Evolutionary conservation across 2,329 filamentous ascomycete genomes (phyloP), one percentile per base, ranked within the genome.

Genomic region (Colletotrichum lindemuthianum): DNA sequence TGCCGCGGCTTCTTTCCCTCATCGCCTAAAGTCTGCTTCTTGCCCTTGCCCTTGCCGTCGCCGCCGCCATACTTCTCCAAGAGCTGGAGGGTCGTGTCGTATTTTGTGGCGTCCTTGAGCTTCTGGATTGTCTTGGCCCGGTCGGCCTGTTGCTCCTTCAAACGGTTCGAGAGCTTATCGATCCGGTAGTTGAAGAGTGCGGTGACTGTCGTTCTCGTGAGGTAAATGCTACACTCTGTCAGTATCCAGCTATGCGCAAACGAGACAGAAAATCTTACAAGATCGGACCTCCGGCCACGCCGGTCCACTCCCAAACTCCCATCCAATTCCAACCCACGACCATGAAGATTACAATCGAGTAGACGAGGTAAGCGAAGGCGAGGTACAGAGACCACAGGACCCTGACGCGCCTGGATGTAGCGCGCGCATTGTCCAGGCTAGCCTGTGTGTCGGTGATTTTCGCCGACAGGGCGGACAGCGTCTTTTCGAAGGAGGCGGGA

Each of bases 101-200:
- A 99, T 76, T 92, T 97, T 39, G 96, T 99, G 33, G 94, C 94
- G 63, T 91, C 89, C 79, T 99, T 99, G 68, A 99, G 87, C 78
- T 94, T 94, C 75, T 97, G 91, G 69, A 99, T 98, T 2, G 94
- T 97, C 71, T 88, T 88, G 64, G 92, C 88, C 58, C 95, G 89
- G 76, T 97, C 92, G 58, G 88, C 87, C 72, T 94, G 88, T 40
- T 94, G 85, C 16, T 86, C 86, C 70, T 95, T 90, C 36, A 98
- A 84, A 44, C 90, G 86, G 43, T 83, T 77, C 69, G 90, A 87
- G 10, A 92, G 84, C 13, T 83, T 87, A 24, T 90, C 86, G 71
- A 96, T 90, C 66, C 93, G 92, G 75, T 92, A 96, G 70, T 90
- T 91, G 79, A 92, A 99, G 77, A 91, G 91, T 9, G 85, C 79